These are phyloP conservation scores for Podospora pseudopauciseta DNA, from an alignment of 495 filamentous ascomycete genomes.

Conservation along the genomic window DNA sequence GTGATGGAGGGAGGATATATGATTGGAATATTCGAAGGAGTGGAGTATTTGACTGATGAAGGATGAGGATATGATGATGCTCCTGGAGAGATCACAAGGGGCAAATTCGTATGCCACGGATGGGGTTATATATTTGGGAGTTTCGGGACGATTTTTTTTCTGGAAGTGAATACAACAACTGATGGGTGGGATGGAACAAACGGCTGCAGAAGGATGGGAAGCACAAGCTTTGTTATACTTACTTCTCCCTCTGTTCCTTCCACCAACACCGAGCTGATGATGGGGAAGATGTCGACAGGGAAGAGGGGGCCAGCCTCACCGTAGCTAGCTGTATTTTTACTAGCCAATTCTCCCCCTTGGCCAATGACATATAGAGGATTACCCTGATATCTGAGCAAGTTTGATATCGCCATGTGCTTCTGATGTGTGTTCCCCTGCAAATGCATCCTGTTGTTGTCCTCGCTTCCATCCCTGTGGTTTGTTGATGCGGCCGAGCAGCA, in stretches of 20 bases:
- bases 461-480: background rate
- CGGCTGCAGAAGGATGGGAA: background rate
- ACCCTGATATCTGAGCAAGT: background rate
- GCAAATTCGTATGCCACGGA: background rate
- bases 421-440: background rate
- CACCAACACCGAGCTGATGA: background rate
- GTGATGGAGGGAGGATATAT: background rate
- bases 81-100: background rate
- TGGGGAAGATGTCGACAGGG: no score
- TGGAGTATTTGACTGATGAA: background rate
- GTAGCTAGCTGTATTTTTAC: background rate
- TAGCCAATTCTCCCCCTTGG: background rate
- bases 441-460: background rate
- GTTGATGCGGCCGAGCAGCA: background rate
- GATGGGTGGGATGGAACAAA: background rate
- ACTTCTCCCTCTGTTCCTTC: background rate
- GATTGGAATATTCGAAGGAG: background rate
- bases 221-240: background rate
- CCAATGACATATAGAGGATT: background rate
- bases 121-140: background rate
- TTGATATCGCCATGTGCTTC: background rate
- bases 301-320: background rate
- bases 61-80: background rate
- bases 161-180: background rate
- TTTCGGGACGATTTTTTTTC: background rate